A percentile compares a stretch with the other conserved stretches of the same genome.
phyloP scores from a whole-genome alignment of 2,329 filamentous ascomycete species.

The Aphanoascus verrucosus region DNA sequence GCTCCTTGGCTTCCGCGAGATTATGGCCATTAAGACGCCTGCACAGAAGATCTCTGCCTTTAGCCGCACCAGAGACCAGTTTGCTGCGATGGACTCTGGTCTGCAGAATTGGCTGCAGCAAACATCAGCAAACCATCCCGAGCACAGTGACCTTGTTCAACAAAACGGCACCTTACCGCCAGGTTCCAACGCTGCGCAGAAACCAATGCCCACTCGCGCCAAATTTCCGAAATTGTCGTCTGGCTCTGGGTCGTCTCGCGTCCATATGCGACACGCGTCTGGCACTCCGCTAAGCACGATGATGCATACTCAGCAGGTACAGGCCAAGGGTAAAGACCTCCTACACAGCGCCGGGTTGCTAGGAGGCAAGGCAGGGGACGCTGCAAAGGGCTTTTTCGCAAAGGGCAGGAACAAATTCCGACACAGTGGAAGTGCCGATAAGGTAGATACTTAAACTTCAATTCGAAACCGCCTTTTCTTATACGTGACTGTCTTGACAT shows the following conservation, averaged over 20 bases:
- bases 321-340: slow-evolving; percentile 78
- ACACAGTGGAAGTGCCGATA: slow-evolving; percentile 55
- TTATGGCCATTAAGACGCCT: slow-evolving; percentile 56
- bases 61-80: slow-evolving; percentile 59
- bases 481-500: not conserved
- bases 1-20: slow-evolving; percentile 60
- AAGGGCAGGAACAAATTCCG: slow-evolving; percentile 79
- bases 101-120: slow-evolving; percentile 51
- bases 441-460: slow-evolving; percentile 68
- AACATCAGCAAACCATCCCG: slow-evolving; percentile 42
- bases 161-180: slow-evolving; percentile 27
- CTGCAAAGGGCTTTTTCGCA: slow-evolving; percentile 80
- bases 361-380: slow-evolving; percentile 60
- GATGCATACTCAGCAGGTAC: slow-evolving; percentile 53
- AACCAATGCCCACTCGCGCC: slow-evolving; percentile 24
- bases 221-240: slow-evolving; percentile 36
- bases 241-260: slow-evolving; percentile 25
- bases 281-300: slow-evolving; percentile 28
- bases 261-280: slow-evolving; percentile 30
- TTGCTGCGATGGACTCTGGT: slow-evolving; percentile 63
- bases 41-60: slow-evolving; percentile 63
- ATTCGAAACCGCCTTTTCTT: not conserved
- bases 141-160: slow-evolving; percentile 40
- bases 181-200: slow-evolving; percentile 19
- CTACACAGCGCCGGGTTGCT: slow-evolving; percentile 68